Evolutionary conservation across 2,329 filamentous ascomycete genomes (phyloP).

Genomic region (Neurospora sp.): DNA sequence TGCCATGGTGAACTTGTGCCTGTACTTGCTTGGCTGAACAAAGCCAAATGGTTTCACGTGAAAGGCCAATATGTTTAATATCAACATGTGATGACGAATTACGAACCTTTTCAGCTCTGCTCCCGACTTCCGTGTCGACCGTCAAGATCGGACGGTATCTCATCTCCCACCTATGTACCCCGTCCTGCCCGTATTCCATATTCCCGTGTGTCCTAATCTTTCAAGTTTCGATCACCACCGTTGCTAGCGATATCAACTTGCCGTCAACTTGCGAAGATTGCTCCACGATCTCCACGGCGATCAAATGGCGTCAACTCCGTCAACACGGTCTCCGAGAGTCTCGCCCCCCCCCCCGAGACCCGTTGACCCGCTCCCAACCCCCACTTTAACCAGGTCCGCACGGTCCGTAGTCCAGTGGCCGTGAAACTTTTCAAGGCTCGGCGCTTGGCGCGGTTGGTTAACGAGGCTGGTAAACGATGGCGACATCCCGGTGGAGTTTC

Average conservation of each 20-base stretch:
- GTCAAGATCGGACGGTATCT: background rate
- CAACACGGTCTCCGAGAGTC: background rate
- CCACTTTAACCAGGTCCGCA: background rate
- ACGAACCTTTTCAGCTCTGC: background rate
- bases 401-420: background rate
- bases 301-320: background rate
- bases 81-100: background rate
- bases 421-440: background rate
- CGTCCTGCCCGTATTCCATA: background rate
- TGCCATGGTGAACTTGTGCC: background rate
- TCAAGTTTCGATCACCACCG: background rate
- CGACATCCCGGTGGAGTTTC: background rate
- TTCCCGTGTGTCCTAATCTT: background rate
- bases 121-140: background rate
- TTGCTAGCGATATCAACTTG: background rate
- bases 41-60: background rate
- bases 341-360: background rate
- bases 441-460: background rate
- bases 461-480: background rate
- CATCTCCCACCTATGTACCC: background rate
- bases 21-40: background rate
- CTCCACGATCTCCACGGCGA: background rate
- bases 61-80: background rate
- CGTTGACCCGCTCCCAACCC: background rate
- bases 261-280: background rate